Base-by-base conservation (phyloP, 345 rosid genomes). In the Moricandia moricandioides region DNA sequence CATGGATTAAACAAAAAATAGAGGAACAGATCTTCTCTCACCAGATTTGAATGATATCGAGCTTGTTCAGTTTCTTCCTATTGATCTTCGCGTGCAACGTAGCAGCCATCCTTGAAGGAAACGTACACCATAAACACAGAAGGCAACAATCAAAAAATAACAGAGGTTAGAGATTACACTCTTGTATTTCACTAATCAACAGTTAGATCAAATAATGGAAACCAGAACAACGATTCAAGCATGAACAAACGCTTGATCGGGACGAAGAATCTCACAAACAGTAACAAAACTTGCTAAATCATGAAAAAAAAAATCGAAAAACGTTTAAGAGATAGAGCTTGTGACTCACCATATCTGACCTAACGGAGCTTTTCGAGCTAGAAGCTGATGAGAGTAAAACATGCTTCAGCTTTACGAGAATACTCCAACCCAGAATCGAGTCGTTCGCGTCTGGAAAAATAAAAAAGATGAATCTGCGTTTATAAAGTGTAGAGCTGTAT, bases 341-440 rank as follows among this genome's bases (percentile, higher is more conserved):
- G 5, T 1, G 52, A 24, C 82, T 82, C 80, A 93, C 98, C 98
- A 91, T 72, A 94, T 91, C 84, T 94, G 96, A 33, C 98, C 96
- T 8, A 94, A 85, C n/a, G 97, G 91, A 55, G 93, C 95, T 81
- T 94, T 94, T n/a, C 96, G 89, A 81, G 97, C 98, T 33, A 94
- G 88, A 30, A 94, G 95, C 79, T 94, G 93, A 76, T 90, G 94
- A 7, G 98, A 91, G 85, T 86, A 94, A 81, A 94, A 94, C 98
- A 94, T 94, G 61, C 39, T 82, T 49, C 51, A 47, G 1, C 63
- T 65, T 21, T 37, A 12, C 54, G 16, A 40, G 58, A 51, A 61
- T 40, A 21, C 17, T 52, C 49, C 43, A 8, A 59, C 37, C 57
- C n/a, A 55, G 67, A 68, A 78, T 4, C 74, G 33, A 33, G 14